These are phyloP conservation scores for Clathrospora elynae DNA, from an alignment of 2,329 filamentous ascomycete genomes.

Conservation along the genomic window DNA sequence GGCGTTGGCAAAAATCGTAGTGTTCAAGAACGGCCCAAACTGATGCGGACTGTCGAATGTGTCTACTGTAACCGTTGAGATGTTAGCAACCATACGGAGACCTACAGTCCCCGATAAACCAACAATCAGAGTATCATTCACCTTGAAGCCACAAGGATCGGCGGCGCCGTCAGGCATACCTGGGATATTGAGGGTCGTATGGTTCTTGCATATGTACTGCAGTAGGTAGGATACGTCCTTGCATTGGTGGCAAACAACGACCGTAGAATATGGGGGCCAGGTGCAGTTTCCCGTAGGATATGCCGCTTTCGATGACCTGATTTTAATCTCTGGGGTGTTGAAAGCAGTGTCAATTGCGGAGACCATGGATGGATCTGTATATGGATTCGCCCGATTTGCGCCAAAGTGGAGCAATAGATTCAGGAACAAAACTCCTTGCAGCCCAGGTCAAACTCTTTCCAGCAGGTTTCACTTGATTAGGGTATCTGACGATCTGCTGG, in stretches of 20 bases:
- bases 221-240: conserved; percentile 17
- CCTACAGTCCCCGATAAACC: not conserved
- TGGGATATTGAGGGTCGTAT: not conserved
- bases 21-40: conserved; percentile 12
- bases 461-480: not conserved
- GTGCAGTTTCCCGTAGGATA: conserved; percentile 22
- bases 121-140: conserved; percentile 17
- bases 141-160: conserved; percentile 16
- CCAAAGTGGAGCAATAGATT: not conserved
- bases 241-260: conserved; percentile 25
- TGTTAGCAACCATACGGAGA: not conserved
- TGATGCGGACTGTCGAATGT: not conserved
- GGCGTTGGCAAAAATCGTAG: conserved; percentile 12
- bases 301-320: conserved; percentile 4
- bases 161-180: not conserved
- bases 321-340: not conserved
- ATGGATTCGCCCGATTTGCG: not conserved
- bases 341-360: not conserved
- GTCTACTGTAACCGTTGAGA: conserved; percentile 6
- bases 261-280: conserved; percentile 22
- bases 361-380: not conserved
- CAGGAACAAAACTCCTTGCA: conserved; percentile 1
- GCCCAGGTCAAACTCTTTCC: conserved; percentile 1
- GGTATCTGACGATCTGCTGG: conserved; percentile 23
- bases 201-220: conserved; percentile 13